Base-by-base conservation (phyloP, 1,284 basidiomycete genomes). In the Gymnopus androsaceus region DNA sequence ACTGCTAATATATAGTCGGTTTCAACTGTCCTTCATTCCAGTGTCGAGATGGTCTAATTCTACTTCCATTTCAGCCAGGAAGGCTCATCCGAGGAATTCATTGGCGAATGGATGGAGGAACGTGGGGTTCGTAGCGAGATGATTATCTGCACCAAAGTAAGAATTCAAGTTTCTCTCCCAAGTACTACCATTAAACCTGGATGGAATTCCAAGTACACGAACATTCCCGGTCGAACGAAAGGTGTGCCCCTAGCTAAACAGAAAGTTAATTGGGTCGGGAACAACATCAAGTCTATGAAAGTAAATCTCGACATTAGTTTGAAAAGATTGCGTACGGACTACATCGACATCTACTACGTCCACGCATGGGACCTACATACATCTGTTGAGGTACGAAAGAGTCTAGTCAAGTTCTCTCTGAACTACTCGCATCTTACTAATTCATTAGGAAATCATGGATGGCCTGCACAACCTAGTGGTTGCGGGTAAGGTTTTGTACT, bases 271-370 rank as follows among this genome's bases (percentile, higher is more conserved):
- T 49, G 52, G 15, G 42, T 46, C 7, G 58, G 58, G 3, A 53
- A 59, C 34, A 47, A 41, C 9, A 17, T 51, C 23, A 58, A 58
- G 30, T 54, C 52, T 9, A 47, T 58, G 37, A 45, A 49, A 21
- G 19, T 52, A 8, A 51, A 21, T n/a, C 21, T 53, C 31, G 50
- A 53, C 9, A 46, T 46, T 17, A 47, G 28, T 33, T 34, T 58
- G 27, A 58, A 58, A 38, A 30, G 19, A 19, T 31, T 48, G n/a
- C 51, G 44, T 36, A 40, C 50, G 3, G 44, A 49, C 42, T 53
- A 56, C 36, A 44, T 62, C 25, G 31, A 34, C 28, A 47, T 51
- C 15, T 37, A 41, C 25, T 56, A 72, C 65, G 27, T 64, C 65
- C 28, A 57, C 33, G 44, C 33, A 8, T 57, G 56, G 56, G 56